Base-by-base conservation (phyloP, 1,284 basidiomycete genomes). In the Pholiota adiposa region DNA sequence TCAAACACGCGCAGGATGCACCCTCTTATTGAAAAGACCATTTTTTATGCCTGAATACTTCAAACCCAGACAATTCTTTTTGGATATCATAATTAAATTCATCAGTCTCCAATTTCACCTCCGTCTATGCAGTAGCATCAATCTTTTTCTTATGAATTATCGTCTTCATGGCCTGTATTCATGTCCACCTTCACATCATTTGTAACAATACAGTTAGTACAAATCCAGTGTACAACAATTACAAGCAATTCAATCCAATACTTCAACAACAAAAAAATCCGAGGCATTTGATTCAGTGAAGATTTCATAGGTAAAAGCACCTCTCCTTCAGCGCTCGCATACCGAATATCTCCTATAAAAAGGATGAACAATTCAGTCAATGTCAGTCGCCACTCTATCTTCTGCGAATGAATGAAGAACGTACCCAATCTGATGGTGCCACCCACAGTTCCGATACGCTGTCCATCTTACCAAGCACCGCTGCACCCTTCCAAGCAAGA, bases 401-500 rank as follows among this genome's bases (percentile, higher is more conserved):
- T 31, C 31, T 54, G 44, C 16, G 41, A 59, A 62, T 43, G 23
- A 36, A 51, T 56, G 57, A 54, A 57, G 16, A 33, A 70, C 69
- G 57, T 74, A 93, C 92, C 95, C 95, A 98, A 73, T 99, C 97
- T 46, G 88, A 81, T 56, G 81, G 77, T 12, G 91, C 87, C 46
- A 98, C 81, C 95, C 97, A 98, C 64, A 98, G 77, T 68, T 99
- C 97, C 51, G 86, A 83, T 56, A 93, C 86, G 1, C 88, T 86
- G 51, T 98, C 97, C 83, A 99, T 90, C 74, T 94, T 93, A 29
- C 90, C 94, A 59, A 98, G 85, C 19, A 97, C 94, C n/a, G 92
- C 88, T 18, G 92, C 94, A 4, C 97, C 97, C 75, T 98, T 98
- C 97, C 97, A 99, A 21, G 88, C 88, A 41, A 98, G 82, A 51